Evolutionary conservation across 345 rosid genomes (phyloP).

Genomic region (Physaria fendleri): DNA sequence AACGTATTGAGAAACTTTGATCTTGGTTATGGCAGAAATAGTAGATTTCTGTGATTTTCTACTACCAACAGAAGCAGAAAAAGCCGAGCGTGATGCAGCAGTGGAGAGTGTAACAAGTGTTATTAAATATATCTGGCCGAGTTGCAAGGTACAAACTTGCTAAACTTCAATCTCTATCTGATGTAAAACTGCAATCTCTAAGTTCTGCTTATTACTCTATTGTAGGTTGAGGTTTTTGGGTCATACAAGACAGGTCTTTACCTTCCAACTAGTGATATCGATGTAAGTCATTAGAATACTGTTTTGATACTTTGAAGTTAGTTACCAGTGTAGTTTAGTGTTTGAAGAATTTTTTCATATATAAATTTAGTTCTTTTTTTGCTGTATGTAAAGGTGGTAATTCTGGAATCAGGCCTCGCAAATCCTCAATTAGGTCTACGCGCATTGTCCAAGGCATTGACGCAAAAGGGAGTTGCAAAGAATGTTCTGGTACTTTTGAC

Average conservation of each 20-base stretch:
- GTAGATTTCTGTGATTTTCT: conserved; percentile 81
- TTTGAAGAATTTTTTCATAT: background rate
- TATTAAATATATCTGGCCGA: conserved; percentile 88
- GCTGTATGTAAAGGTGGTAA: conserved; percentile 56
- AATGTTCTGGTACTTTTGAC: conserved; percentile 52
- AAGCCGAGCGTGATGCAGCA: conserved; percentile 53
- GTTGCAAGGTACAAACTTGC: conserved; percentile 45
- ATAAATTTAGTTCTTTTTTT: background rate
- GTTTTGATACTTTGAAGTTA: background rate
- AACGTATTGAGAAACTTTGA: background rate
- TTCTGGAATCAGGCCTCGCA: conserved; percentile 63
- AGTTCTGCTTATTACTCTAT: too few relatives aligned
- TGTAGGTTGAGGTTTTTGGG: conserved; percentile 83
- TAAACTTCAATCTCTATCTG: background rate
- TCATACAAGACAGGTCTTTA: conserved; percentile 81
- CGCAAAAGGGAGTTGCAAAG: conserved; percentile 74
- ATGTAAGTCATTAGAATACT: conserved; percentile 43
- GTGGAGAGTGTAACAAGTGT: conserved; percentile 53
- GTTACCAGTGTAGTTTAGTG: background rate
- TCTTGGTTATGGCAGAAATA: conserved; percentile 47
- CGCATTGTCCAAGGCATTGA: conserved; percentile 78
- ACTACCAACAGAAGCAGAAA: conserved; percentile 73
- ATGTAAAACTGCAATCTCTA: background rate
- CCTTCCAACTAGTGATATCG: conserved; percentile 94
- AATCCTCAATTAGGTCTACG: conserved; percentile 67